Conservation (phyloP, 257 asterid species). For the Ajuga chamaepitys region DNA sequence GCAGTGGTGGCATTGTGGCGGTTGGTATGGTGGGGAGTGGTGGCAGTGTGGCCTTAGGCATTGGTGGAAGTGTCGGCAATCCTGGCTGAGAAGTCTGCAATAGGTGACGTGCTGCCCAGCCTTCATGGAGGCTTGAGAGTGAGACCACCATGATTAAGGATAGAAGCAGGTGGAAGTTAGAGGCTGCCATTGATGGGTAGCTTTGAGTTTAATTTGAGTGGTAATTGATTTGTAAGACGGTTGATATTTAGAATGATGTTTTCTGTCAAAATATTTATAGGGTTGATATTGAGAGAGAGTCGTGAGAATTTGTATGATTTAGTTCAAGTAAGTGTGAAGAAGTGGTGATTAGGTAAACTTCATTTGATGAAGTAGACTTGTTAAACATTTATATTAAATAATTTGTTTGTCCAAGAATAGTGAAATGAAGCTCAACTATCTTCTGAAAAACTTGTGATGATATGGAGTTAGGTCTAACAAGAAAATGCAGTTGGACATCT, state of each 20-base stretch:
- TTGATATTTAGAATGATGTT: not conserved
- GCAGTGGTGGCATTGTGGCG: not conserved
- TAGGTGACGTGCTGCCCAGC: conserved; percentile 18
- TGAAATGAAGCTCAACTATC: not conserved
- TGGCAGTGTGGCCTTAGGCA: conserved; percentile 15
- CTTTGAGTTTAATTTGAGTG: not conserved
- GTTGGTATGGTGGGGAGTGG: conserved; percentile 9
- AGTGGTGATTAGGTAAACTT: conserved; percentile 3
- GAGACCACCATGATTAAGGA: conserved; percentile 11
- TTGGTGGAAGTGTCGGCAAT: conserved; percentile 9
- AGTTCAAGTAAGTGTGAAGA: conserved; percentile 6
- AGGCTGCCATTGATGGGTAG: conserved; percentile 16
- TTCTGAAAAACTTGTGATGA: not conserved
- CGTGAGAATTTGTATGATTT: not conserved
- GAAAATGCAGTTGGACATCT: not conserved
- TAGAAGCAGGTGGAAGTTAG: not conserved
- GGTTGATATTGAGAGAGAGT: not conserved
- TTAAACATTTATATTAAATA: too few relatives aligned
- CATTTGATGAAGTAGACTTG: not conserved
- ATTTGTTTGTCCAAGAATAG: not conserved
- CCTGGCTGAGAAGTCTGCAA: conserved; percentile 20
- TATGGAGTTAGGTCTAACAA: not conserved
- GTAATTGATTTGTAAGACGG: not conserved
- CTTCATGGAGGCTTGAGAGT: conserved; percentile 8
- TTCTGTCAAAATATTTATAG: conserved; percentile 15